These are phyloP conservation scores for Solanum rostratum DNA, from an alignment of 257 asterid genomes.

Conservation along the genomic window DNA sequence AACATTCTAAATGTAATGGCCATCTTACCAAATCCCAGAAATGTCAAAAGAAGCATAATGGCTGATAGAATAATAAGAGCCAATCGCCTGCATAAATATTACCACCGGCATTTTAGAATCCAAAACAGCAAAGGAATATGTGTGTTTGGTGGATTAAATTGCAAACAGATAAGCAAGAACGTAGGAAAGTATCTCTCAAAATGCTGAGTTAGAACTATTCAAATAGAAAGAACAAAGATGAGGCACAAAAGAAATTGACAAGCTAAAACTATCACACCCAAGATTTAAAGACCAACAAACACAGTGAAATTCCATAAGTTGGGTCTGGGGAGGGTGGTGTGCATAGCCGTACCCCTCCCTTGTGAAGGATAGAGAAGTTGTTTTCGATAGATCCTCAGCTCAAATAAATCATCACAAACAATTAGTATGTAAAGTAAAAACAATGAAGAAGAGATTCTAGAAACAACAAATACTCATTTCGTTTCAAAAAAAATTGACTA, in stretches of 20 bases:
- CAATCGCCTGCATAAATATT: conserved; percentile 60
- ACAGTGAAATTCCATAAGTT: background rate
- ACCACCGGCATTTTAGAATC: background rate
- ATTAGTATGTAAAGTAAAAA: background rate
- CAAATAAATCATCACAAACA: background rate
- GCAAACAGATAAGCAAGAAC: background rate
- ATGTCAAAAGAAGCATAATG: conserved; percentile 69
- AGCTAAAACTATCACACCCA: background rate
- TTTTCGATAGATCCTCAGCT: background rate
- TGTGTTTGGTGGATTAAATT: background rate
- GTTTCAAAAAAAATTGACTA: too few species aligned
- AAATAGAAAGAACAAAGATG: background rate
- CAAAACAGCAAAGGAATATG: background rate
- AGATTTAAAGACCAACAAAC: background rate
- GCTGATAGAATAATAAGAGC: conserved; percentile 84
- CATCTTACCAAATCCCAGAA: conserved; percentile 75
- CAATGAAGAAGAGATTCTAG: background rate
- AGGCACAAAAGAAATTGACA: background rate
- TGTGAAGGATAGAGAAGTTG: background rate
- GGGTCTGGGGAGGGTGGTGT: background rate
- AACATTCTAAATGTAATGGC: background rate
- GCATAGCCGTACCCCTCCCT: background rate
- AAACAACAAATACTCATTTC: background rate
- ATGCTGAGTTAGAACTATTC: background rate
- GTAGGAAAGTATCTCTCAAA: background rate